Conservation (phyloP, 495 filamentous ascomycete genomes). For the Xylaria sp. region DNA sequence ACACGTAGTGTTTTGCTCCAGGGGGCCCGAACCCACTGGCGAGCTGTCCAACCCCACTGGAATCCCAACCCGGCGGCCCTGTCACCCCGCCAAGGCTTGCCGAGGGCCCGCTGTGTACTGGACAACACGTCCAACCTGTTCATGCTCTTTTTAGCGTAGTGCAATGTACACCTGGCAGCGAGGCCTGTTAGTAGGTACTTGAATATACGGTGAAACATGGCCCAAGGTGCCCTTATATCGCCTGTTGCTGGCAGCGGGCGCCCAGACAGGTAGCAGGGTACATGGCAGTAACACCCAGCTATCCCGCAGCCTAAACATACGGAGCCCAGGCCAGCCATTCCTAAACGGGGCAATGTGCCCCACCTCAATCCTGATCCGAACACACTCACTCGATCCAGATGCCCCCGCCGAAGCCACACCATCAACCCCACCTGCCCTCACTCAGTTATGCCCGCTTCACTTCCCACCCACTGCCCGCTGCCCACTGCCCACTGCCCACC, state of each 20-base stretch:
- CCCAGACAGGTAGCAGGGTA: slow-evolving; percentile 14
- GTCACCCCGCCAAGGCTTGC: slow-evolving; percentile 24
- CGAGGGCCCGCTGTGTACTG: slow-evolving; percentile 16
- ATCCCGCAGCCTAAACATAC: slow-evolving; percentile 5
- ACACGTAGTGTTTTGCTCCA: slow-evolving; percentile 25
- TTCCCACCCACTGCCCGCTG: background rate
- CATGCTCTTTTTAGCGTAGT: slow-evolving; percentile 4
- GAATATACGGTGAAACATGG: slow-evolving; percentile 8
- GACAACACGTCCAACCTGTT: slow-evolving; percentile 17
- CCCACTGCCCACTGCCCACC: background rate
- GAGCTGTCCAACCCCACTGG: slow-evolving; percentile 26
- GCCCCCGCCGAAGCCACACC: slow-evolving; percentile 29
- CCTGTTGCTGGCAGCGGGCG: background rate
- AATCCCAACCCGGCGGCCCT: slow-evolving; percentile 29
- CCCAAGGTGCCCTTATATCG: background rate
- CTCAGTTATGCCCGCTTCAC: slow-evolving; percentile 20
- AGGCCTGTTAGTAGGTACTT: slow-evolving; percentile 9
- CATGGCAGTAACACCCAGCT: background rate
- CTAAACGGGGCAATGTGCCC: slow-evolving; percentile 21
- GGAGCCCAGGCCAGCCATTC: slow-evolving; percentile 18
- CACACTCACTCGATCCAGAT: slow-evolving; percentile 25
- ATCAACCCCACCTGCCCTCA: slow-evolving; percentile 21
- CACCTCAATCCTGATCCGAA: slow-evolving; percentile 26
- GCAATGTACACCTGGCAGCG: background rate
- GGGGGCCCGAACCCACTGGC: slow-evolving; percentile 15